Conservation (phyloP, 805 yeast species). For the Saturnispora dispora region DNA sequence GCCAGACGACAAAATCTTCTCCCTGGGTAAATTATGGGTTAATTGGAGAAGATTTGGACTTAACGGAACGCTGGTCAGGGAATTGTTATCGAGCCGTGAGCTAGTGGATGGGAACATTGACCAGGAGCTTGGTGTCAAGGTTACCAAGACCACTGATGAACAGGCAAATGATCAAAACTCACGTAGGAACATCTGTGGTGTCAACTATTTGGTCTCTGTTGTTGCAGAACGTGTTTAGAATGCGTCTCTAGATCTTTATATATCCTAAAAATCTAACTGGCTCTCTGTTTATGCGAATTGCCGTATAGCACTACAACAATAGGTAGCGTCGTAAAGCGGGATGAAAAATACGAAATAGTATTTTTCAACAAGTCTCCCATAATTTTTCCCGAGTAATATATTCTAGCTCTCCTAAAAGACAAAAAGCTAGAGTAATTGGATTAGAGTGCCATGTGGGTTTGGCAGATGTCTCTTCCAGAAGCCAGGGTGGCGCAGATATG, state of each 20-base stretch:
- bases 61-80: constrained; percentile 14
- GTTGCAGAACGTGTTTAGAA: constrained; percentile 10
- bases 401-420: not conserved
- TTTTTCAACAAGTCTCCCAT: not conserved
- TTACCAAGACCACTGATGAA: not conserved
- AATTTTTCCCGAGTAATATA: not conserved
- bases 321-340: not conserved
- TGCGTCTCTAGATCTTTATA: not conserved
- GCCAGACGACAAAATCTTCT: constrained; percentile 11
- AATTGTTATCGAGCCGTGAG: constrained; percentile 4
- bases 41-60: constrained; percentile 26
- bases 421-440: not conserved
- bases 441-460: not conserved
- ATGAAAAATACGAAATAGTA: not conserved
- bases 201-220: constrained; percentile 7
- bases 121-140: constrained; percentile 6
- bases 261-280: not conserved
- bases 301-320: not conserved
- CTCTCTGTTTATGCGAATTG: not conserved
- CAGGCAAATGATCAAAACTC: not conserved
- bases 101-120: constrained; percentile 7
- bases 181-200: constrained; percentile 6
- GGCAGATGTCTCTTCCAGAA: not conserved
- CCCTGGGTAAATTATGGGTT: constrained; percentile 23
- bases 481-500: constrained; percentile 24